A percentile compares a stretch with the other conserved stretches of the same genome.
These are phyloP conservation scores for Aspergillus brunneoviolaceus DNA, from an alignment of 2,329 filamentous ascomycete species.

Conservation along the genomic window DNA sequence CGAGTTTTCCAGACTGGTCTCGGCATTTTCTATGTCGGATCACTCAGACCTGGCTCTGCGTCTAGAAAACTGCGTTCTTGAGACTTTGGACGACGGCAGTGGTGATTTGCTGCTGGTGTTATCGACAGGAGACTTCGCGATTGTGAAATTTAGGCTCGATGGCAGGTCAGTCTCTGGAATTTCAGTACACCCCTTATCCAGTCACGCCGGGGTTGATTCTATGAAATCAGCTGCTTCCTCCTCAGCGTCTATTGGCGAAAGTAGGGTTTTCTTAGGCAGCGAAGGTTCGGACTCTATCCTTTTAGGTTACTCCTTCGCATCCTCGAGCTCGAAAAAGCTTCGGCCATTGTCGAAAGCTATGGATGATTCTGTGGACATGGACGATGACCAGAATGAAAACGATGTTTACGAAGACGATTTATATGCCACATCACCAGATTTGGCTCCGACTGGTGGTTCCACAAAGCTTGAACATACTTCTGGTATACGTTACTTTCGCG, in stretches of 20 bases:
- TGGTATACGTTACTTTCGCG: constrained; percentile 67
- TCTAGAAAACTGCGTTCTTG: constrained; percentile 77
- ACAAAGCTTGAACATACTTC: constrained; percentile 22
- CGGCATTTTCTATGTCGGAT: constrained; percentile 80
- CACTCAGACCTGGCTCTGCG: constrained; percentile 78
- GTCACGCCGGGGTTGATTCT: constrained; percentile 62
- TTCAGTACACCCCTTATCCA: constrained; percentile 64
- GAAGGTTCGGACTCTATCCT: constrained; percentile 79
- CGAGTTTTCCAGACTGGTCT: constrained; percentile 77
- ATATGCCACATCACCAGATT: constrained; percentile 39
- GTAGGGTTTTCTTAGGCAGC: constrained; percentile 79
- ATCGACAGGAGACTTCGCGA: constrained; percentile 69
- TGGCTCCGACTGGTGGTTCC: constrained; percentile 17
- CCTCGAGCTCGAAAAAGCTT: constrained; percentile 59
- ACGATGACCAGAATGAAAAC: constrained; percentile 58
- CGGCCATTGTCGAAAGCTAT: constrained; percentile 57
- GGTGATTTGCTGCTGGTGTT: constrained; percentile 85
- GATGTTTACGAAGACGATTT: constrained; percentile 58
- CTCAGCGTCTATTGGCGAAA: constrained; percentile 65
- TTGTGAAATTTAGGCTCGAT: constrained; percentile 81
- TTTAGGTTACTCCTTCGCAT: constrained; percentile 73
- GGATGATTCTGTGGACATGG: constrained; percentile 52
- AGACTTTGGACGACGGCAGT: constrained; percentile 71
- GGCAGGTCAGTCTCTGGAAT: constrained; percentile 89
- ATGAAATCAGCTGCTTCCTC: constrained; percentile 67